phyloP scores from a whole-genome alignment of 148 eudicot genomes.

The Agrostemma githago region DNA sequence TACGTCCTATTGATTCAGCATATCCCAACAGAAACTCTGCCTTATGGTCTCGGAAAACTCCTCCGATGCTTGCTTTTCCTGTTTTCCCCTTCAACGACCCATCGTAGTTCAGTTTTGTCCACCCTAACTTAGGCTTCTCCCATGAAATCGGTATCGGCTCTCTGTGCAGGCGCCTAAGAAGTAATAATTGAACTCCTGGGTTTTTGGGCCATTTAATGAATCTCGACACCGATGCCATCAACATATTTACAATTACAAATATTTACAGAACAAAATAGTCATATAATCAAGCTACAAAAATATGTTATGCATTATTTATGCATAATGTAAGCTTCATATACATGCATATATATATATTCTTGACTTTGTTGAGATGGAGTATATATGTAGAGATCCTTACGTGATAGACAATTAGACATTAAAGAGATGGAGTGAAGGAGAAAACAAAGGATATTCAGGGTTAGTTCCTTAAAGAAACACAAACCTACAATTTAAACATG shows the following conservation, averaged over 20 bases:
- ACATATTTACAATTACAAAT: slow-evolving; percentile 22
- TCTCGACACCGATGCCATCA: slow-evolving; percentile 29
- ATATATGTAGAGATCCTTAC: slow-evolving; percentile 16
- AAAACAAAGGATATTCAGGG: slow-evolving; percentile 27
- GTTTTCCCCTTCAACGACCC: slow-evolving; percentile 65
- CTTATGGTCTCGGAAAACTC: slow-evolving; percentile 66
- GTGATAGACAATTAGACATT: slow-evolving; percentile 14
- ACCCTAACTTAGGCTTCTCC: slow-evolving; percentile 71
- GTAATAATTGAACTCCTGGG: slow-evolving; percentile 31
- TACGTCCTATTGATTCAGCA: slow-evolving; percentile 55
- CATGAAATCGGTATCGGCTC: slow-evolving; percentile 58
- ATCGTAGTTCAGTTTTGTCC: slow-evolving; percentile 84
- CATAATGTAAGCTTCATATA: background rate
- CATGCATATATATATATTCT: background rate
- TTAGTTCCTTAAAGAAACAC: slow-evolving; percentile 13
- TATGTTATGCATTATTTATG: background rate
- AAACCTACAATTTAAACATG: slow-evolving; percentile 18
- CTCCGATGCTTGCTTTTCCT: slow-evolving; percentile 82
- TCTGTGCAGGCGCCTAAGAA: slow-evolving; percentile 44
- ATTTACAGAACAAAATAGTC: background rate
- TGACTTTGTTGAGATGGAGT: too few species aligned
- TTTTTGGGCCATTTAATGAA: slow-evolving; percentile 19
- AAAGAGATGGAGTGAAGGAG: slow-evolving; percentile 20
- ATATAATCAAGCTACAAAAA: background rate
- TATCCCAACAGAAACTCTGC: slow-evolving; percentile 75